Conservation (phyloP, 2,329 filamentous ascomycete species). For the Beauveria sp. region DNA sequence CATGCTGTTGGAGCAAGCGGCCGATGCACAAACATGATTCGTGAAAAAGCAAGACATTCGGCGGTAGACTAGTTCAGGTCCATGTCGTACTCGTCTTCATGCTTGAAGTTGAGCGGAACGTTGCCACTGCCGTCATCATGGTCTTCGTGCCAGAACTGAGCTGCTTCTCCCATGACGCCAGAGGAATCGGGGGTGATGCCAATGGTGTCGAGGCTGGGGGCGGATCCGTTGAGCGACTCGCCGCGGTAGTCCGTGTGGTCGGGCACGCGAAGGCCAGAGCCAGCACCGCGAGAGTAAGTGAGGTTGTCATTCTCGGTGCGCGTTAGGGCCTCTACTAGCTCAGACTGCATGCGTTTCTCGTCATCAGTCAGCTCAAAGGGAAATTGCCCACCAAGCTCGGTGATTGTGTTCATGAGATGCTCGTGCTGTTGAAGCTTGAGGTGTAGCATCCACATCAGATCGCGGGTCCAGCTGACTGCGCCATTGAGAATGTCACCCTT, state of each 20-base stretch:
- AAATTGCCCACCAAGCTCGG: conserved; percentile 63
- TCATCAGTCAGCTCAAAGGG: conserved; percentile 84
- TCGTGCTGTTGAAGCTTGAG: conserved; percentile 86
- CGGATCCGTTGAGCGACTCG: conserved; percentile 53
- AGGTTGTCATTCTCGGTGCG: conserved; percentile 72
- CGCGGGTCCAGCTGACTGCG: conserved; percentile 91
- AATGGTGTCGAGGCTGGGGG: conserved; percentile 28
- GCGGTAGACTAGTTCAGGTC: conserved; percentile 40
- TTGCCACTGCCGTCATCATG: conserved; percentile 66
- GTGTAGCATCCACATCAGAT: conserved; percentile 95
- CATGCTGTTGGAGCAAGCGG: background rate
- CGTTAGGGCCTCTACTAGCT: conserved; percentile 78
- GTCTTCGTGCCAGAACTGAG: conserved; percentile 58
- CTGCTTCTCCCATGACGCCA: conserved; percentile 35
- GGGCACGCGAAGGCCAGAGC: conserved; percentile 82
- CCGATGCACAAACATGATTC: conserved; percentile 25
- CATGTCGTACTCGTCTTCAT: conserved; percentile 91
- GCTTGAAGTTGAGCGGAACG: conserved; percentile 69
- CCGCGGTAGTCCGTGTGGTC: conserved; percentile 89
- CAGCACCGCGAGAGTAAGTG: conserved; percentile 74
- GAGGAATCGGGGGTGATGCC: conserved; percentile 31
- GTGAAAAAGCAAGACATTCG: background rate
- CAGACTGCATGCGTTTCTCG: conserved; percentile 89
- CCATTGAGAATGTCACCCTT: conserved; percentile 98
- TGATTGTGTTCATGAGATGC: conserved; percentile 69